These are phyloP conservation scores for Aschersonia sp. DNA, from an alignment of 2,329 filamentous ascomycete species.

Conservation along the genomic window DNA sequence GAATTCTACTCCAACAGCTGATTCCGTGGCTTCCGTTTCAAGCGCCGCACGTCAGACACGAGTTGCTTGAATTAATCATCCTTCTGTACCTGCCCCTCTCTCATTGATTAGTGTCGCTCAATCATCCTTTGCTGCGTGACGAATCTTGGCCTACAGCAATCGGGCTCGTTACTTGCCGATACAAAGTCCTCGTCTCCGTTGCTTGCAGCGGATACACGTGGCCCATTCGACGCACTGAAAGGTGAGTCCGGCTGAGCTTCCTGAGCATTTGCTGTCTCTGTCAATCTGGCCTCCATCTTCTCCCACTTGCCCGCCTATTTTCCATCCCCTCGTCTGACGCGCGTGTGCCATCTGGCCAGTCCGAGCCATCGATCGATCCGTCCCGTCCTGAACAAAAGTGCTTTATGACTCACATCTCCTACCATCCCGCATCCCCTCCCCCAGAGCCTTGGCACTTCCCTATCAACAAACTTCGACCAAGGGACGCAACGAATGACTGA, in stretches of 20 bases:
- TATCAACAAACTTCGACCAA: not conserved
- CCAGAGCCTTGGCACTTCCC: slow-evolving; percentile 1
- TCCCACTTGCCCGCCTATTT: too few species aligned
- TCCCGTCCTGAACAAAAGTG: not conserved
- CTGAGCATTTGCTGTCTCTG: too few species aligned
- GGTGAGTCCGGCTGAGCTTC: too few species aligned
- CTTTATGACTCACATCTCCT: not conserved
- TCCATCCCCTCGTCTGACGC: too few species aligned
- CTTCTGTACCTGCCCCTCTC: not conserved
- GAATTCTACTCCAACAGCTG: not conserved
- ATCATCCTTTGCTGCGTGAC: too few species aligned
- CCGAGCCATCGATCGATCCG: not conserved
- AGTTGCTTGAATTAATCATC: not conserved
- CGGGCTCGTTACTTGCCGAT: too few species aligned
- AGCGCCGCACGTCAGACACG: too few species aligned
- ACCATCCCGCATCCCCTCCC: slow-evolving; percentile 1
- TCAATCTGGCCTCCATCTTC: too few species aligned
- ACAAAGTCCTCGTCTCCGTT: too few species aligned
- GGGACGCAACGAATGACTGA: not conserved
- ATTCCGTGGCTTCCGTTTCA: not conserved
- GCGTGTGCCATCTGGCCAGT: not conserved
- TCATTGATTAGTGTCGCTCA: not conserved
- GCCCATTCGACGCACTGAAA: too few species aligned
- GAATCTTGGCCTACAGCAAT: too few species aligned
- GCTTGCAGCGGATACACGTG: too few species aligned